Base-by-base conservation (phyloP, 2,329 filamentous ascomycete genomes). In the Geosmithia morbida region DNA sequence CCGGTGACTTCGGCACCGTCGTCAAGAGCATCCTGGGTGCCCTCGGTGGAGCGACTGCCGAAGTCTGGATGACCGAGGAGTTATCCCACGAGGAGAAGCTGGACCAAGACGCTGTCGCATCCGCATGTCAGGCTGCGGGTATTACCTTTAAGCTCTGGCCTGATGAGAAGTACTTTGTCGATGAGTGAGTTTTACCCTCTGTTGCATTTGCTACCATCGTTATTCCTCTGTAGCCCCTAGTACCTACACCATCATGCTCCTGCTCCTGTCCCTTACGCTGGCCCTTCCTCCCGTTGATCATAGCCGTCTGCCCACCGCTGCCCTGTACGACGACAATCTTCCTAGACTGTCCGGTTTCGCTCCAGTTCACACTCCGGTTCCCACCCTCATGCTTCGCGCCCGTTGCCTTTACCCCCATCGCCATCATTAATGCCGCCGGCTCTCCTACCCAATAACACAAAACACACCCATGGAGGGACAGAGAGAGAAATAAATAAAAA, bases 141-240 rank as follows among this genome's bases (percentile, higher is more conserved):
- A 66, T 79, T 3, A 69, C 77, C 1, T 85, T 87, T 59, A 75
- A 75, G 57, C 49, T 79, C 1, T 88, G 80, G 77, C 61, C 63
- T 1, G 85, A 90, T 54, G 85, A 88, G 61, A 90, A 89, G 59
- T 89, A 85, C 54, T 81, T 81, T 50, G 70, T 89, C 46, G 81
- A 89, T 55, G 83, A 89, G 85, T 89, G 66, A 63, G 83, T 74
- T 26, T 37, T n/a, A 4, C 18, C 22, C 14, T 16, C 4, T n/a
- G 10, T 39, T 14, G n/a, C 22, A 4, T 2, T 3, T 44, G n/a
- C 19, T 18, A 30, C 18, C 16, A 26, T 8, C 8, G 22, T 8
- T 26, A 37, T 37, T 37, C 6, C 33, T 37, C 14, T 16, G 11
- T 13, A 37, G 3, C 33, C 13, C 14, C 33, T 37, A 37, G 6